phyloP scores from a whole-genome alignment of 2,329 filamentous ascomycete species.

The Gaeumannomyces sp. region DNA sequence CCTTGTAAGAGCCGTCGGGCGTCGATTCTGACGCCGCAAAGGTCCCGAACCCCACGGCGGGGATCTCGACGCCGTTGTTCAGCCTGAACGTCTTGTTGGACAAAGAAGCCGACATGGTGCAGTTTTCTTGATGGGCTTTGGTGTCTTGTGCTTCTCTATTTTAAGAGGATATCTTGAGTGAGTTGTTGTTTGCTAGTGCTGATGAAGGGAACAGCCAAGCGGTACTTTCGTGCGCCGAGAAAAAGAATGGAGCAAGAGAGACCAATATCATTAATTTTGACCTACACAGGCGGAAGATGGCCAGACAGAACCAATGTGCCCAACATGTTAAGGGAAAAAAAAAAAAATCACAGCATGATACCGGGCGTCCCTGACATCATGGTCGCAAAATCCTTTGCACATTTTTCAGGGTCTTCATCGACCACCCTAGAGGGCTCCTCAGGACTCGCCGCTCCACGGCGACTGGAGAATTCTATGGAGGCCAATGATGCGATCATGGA shows the following conservation, averaged over 20 bases:
- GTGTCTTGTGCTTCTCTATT: background rate
- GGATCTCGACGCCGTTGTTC: conserved; percentile 54
- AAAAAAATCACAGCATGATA: background rate
- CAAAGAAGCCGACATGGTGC: conserved; percentile 1
- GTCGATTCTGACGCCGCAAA: conserved; percentile 20
- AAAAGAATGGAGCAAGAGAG: too few relatives aligned
- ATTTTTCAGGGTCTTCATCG: background rate
- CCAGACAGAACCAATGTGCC: background rate
- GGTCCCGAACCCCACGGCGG: conserved; percentile 42
- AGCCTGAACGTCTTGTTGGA: conserved; percentile 21
- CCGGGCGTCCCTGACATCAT: background rate
- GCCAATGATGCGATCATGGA: background rate
- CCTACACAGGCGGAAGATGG: background rate
- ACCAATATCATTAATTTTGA: too few relatives aligned
- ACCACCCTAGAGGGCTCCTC: background rate
- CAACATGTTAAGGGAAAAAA: background rate
- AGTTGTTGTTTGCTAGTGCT: too few relatives aligned
- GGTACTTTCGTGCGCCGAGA: too few relatives aligned
- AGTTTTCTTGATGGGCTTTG: background rate
- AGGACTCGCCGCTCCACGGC: background rate
- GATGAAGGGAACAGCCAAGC: too few relatives aligned
- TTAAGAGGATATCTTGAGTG: too few relatives aligned
- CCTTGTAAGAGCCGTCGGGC: conserved; percentile 8
- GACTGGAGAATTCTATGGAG: background rate
- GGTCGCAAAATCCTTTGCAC: background rate